Conservation (phyloP, 2,329 filamentous ascomycete species). For the Paecilomyces formosus region DNA sequence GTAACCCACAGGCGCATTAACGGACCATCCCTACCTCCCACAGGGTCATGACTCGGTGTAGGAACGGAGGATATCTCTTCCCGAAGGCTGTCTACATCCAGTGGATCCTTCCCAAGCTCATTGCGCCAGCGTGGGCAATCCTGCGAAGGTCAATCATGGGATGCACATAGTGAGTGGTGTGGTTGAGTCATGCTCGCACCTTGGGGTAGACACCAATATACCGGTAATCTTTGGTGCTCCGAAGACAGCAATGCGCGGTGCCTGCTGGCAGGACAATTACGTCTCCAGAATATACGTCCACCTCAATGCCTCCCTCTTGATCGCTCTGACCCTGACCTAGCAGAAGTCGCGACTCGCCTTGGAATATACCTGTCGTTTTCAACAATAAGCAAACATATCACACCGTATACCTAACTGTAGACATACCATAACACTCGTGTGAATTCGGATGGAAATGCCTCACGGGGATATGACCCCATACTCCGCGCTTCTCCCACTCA, state of each 20-base stretch:
- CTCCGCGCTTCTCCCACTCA: slow-evolving; percentile 24
- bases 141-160: slow-evolving; percentile 2
- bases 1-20: slow-evolving; percentile 11
- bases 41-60: slow-evolving; percentile 14
- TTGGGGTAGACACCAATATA: slow-evolving; percentile 30
- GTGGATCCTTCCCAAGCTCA: slow-evolving; percentile 12
- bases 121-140: slow-evolving; percentile 13
- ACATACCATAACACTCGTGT: slow-evolving; percentile 30
- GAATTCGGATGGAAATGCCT: slow-evolving; percentile 29
- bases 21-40: slow-evolving; percentile 12
- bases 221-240: slow-evolving; percentile 22
- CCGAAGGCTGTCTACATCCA: slow-evolving; percentile 7
- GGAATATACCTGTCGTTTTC: slow-evolving; percentile 13
- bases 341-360: slow-evolving; percentile 17
- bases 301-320: slow-evolving; percentile 5
- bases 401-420: not conserved
- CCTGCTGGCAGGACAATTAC: slow-evolving; percentile 29
- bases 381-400: not conserved
- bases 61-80: slow-evolving; percentile 10
- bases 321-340: slow-evolving; percentile 23
- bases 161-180: not conserved
- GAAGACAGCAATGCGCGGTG: slow-evolving; percentile 23
- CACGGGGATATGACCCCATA: slow-evolving; percentile 17
- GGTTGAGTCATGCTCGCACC: slow-evolving; percentile 10
- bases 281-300: slow-evolving; percentile 19